Base-by-base conservation (phyloP, 345 rosid genomes). In the Kandelia obovata region DNA sequence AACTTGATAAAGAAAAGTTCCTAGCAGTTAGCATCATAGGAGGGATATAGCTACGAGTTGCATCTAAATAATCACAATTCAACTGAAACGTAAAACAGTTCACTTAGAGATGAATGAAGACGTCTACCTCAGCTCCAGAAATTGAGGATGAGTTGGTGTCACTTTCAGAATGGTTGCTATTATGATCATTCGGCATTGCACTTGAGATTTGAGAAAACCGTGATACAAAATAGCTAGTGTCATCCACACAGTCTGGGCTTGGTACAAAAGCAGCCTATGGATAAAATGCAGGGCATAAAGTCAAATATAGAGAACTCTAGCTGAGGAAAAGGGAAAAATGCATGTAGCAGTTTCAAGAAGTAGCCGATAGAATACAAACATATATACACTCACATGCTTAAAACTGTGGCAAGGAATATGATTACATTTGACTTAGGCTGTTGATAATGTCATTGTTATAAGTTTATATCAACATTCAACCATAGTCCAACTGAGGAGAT, bases 241-340 rank as follows among this genome's bases (percentile, higher is more conserved):
- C 96, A 69, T 80, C 86, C 52, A 81, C 82, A 79, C 81, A 71
- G 61, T 88, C 89, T 23, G 88, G 87, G 34, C 78, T 79, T 0
- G 96, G 96, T 56, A 90, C 88, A 85, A 88, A 90, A 32, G 85
- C 89, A 76, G 96, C 92, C 96, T 90, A 43, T 62, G 65, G 32
- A 74, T 49, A 65, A 15, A 71, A 62, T 30, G 5, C 25, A 28
- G 32, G 15, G 10, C 53, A 32, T 19, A 39, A 1, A 10, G 49
- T 43, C 19, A 43, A 13, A 43, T 3, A 15, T 15, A 43, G 17
- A 43, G 19, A 43, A 43, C 49, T 43, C 49, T 43, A 13, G 49
- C 49, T 2, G 49, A 13, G 49, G 5, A 43, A 43, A 43, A 43
- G 17, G 5, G 28, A 10, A 25, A 56, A 25, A 9, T 2, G 30